Evolutionary conservation across 1,284 basidiomycete species (phyloP).

Genomic region (Moniliophthora roreri): DNA sequence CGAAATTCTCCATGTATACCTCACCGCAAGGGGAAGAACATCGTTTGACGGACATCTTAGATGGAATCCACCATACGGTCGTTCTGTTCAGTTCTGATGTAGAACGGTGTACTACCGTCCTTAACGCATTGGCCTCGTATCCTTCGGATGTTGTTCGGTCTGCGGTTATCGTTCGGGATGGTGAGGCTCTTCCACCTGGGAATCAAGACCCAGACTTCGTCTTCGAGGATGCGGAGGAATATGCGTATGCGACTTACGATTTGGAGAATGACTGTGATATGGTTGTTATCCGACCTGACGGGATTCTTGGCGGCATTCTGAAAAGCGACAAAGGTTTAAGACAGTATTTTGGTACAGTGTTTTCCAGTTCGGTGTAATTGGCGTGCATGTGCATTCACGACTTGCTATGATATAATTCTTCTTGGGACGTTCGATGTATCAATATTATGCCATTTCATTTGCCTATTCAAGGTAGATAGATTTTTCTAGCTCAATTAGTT

Average conservation of each 20-base stretch:
- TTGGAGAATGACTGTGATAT: conserved; percentile 29
- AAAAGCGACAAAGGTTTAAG: conserved; percentile 26
- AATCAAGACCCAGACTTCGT: conserved; percentile 26
- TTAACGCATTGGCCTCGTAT: conserved; percentile 8
- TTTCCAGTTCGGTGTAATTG: too few relatives aligned
- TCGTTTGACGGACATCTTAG: conserved; percentile 32
- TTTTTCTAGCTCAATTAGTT: conserved; percentile 67
- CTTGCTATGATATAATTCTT: too few relatives aligned
- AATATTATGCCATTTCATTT: background rate
- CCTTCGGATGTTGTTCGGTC: conserved; percentile 12
- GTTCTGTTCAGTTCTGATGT: conserved; percentile 30
- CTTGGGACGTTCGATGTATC: background rate
- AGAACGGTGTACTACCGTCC: conserved; percentile 12
- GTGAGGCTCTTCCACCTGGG: conserved; percentile 19
- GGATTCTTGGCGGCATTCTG: conserved; percentile 38
- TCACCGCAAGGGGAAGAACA: conserved; percentile 9
- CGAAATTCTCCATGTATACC: conserved; percentile 17
- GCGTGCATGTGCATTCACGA: too few relatives aligned
- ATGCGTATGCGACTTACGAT: conserved; percentile 37
- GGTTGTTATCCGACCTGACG: conserved; percentile 39
- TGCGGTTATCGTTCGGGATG: conserved; percentile 21
- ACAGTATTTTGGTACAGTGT: conserved; percentile 30
- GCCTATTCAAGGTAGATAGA: conserved; percentile 31
- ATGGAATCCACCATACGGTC: conserved; percentile 30
- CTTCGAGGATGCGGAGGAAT: conserved; percentile 34